phyloP scores from a whole-genome alignment of 163 green algal species.

The Scenedesmus sp. region DNA sequence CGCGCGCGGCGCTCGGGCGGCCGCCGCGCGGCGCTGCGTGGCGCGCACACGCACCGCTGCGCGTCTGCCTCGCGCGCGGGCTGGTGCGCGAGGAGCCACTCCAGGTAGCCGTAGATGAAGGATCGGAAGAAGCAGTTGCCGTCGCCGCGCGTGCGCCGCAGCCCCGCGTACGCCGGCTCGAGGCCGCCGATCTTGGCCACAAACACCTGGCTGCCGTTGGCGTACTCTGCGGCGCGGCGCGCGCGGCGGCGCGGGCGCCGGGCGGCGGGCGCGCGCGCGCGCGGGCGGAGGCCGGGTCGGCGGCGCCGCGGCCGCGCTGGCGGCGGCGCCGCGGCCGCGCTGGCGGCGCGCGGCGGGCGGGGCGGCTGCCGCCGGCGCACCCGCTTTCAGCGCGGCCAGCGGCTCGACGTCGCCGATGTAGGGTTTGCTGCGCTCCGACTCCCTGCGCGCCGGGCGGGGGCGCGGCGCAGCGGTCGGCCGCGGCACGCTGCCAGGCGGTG shows the following conservation, averaged over 20 bases:
- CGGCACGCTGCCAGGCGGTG: no score
- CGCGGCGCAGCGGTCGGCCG: no score
- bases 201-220: constrained; percentile 35
- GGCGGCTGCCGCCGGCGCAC: neutral
- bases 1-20: no score
- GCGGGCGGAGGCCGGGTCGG: neutral
- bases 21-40: no score
- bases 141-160: constrained; percentile 81
- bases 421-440: constrained; percentile 32
- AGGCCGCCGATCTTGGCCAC: constrained; percentile 39
- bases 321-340: neutral
- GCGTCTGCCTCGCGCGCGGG: constrained; percentile 73
- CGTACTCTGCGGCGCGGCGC: constrained; percentile 24
- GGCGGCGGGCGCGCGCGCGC: neutral
- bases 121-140: constrained; percentile 79
- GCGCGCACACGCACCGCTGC: no score
- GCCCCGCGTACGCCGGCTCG: constrained; percentile 58
- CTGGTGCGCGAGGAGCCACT: constrained; percentile 67
- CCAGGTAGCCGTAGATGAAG: constrained; percentile 87
- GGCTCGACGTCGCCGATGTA: constrained; percentile 43
- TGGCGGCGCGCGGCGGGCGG: neutral
- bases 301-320: neutral
- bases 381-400: constrained; percentile 28
- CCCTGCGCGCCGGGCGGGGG: no score
- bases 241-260: neutral